These are phyloP conservation scores for Elsinoe necatrix DNA, from an alignment of 2,329 filamentous ascomycete species.

Conservation along the genomic window DNA sequence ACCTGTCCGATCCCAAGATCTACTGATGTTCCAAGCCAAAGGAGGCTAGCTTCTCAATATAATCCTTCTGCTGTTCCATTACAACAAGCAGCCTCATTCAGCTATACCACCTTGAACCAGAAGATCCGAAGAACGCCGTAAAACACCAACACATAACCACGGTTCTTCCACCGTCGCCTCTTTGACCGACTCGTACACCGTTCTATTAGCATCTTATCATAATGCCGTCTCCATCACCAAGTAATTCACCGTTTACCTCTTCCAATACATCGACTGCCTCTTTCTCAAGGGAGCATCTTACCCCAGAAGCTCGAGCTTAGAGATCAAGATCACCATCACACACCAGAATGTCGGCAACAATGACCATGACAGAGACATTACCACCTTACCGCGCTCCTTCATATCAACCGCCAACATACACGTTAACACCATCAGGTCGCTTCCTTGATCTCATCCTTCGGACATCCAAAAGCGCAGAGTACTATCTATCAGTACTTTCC, in stretches of 20 bases:
- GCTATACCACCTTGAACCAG: slow-evolving; percentile 8
- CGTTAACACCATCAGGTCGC: background rate
- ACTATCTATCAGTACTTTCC: slow-evolving; percentile 3
- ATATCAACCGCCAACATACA: slow-evolving; percentile 9
- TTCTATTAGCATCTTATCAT: background rate
- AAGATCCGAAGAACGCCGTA: background rate
- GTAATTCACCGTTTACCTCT: slow-evolving; percentile 8
- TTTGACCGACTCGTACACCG: background rate
- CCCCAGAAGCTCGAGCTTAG: background rate
- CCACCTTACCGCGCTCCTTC: slow-evolving; percentile 4
- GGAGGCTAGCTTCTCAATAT: slow-evolving; percentile 7
- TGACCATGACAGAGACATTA: background rate
- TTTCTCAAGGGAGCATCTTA: background rate
- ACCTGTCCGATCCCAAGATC: background rate
- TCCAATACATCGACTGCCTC: background rate
- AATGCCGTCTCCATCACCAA: slow-evolving; percentile 1
- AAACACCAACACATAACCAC: slow-evolving; percentile 4
- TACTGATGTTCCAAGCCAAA: background rate
- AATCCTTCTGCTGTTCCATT: slow-evolving; percentile 2
- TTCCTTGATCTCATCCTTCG: slow-evolving; percentile 5
- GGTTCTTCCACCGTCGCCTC: background rate
- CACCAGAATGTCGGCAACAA: slow-evolving; percentile 1
- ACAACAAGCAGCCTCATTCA: slow-evolving; percentile 9
- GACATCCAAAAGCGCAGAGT: background rate
- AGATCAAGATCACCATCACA: background rate